Percentiles rank a stretch among this genome's conserved stretches.
Evolutionary conservation across 768 basidiomycete species (phyloP).

Genomic region (Neoboletus magnificus): DNA sequence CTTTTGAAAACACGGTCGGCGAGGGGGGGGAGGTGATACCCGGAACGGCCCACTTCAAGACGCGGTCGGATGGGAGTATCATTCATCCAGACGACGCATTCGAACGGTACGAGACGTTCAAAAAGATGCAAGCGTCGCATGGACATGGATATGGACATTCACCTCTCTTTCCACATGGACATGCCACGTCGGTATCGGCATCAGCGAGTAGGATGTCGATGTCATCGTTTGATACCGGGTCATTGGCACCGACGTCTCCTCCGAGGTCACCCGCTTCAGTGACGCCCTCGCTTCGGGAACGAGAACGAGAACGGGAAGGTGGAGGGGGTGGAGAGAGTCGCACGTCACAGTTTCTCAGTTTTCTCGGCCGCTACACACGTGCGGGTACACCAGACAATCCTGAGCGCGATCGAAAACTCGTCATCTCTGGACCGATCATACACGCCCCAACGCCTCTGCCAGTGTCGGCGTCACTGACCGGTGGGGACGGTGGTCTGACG

Average conservation of each 20-base stretch:
- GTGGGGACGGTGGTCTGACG: constrained; percentile 21
- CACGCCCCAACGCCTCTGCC: constrained; percentile 28
- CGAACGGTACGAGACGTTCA: constrained; percentile 85
- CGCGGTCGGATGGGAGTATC: constrained; percentile 14
- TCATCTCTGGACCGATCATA: constrained; percentile 69
- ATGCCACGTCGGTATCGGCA: background rate
- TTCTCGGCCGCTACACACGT: constrained; percentile 50
- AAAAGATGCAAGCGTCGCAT: constrained; percentile 43
- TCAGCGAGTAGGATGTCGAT: constrained; percentile 52
- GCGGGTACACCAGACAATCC: constrained; percentile 50
- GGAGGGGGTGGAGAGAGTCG: constrained; percentile 33
- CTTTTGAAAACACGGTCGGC: background rate
- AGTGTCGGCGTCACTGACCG: background rate
- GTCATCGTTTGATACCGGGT: constrained; percentile 52
- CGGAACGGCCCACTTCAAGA: constrained; percentile 2
- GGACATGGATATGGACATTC: background rate
- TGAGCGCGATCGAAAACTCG: constrained; percentile 41
- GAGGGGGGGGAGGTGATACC: background rate
- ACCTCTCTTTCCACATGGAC: constrained; percentile 2
- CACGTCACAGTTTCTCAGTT: constrained; percentile 52
- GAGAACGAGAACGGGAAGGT: constrained; percentile 12
- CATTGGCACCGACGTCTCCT: constrained; percentile 35
- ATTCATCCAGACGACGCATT: constrained; percentile 75
- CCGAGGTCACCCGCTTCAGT: constrained; percentile 37
- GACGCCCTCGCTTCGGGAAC: constrained; percentile 30